These are phyloP conservation scores for Ochetophila trinervis DNA, from an alignment of 306 rosid species.

Conservation along the genomic window DNA sequence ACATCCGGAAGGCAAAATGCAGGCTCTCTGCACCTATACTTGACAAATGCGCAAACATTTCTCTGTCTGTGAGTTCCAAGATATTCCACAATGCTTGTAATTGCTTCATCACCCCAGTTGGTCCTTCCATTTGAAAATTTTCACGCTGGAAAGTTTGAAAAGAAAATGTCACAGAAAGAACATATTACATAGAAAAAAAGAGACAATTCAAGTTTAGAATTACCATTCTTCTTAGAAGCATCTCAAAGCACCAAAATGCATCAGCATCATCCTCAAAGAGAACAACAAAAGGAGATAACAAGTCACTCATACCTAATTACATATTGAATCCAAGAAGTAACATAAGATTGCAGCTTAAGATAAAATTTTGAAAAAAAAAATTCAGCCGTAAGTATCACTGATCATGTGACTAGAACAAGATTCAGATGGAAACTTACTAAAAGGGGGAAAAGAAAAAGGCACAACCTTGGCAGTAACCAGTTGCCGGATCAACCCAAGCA, in stretches of 20 bases:
- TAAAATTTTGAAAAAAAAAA: neutral
- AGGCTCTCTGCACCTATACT: slow-evolving; percentile 94
- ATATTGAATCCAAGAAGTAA: slow-evolving; percentile 18
- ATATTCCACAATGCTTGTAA: slow-evolving; percentile 75
- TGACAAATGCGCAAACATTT: slow-evolving; percentile 73
- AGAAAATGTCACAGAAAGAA: slow-evolving; percentile 34
- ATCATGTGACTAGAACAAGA: slow-evolving; percentile 1
- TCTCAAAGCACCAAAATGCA: slow-evolving; percentile 99
- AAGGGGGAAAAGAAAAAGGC: slow-evolving; percentile 18
- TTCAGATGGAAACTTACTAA: neutral
- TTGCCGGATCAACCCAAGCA: slow-evolving; percentile 97
- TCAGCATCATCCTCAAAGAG: slow-evolving; percentile 95
- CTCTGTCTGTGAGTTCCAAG: slow-evolving; percentile 75
- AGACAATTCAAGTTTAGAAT: slow-evolving; percentile 33
- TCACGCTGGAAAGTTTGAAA: slow-evolving; percentile 53
- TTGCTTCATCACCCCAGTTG: slow-evolving; percentile 91
- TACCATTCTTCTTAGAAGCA: slow-evolving; percentile 99
- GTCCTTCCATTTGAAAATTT: slow-evolving; percentile 95
- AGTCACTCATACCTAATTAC: slow-evolving; percentile 90
- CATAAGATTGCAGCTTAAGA: neutral
- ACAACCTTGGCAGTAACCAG: slow-evolving; percentile 96
- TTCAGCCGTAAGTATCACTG: neutral
- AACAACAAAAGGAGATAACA: slow-evolving; percentile 94
- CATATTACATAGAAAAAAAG: slow-evolving; percentile 20
- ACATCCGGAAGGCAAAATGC: slow-evolving; percentile 94